Evolutionary conservation across 345 rosid genomes (phyloP), one percentile per base, ranked within the genome.

Genomic region (Cardamine occulta): DNA sequence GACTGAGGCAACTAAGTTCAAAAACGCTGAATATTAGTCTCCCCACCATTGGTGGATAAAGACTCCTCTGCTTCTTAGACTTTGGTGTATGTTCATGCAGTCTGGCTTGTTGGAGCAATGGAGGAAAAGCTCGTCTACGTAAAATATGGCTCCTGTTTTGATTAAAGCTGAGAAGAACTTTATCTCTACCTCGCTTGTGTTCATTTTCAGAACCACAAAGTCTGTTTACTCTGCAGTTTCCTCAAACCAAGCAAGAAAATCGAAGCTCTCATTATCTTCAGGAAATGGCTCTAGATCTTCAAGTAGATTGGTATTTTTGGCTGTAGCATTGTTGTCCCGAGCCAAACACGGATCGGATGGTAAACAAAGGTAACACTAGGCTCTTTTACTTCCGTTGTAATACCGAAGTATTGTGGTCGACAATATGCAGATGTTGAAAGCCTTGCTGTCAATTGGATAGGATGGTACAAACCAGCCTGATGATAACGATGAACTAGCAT

Each of bases 21-120:
- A 21, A 49, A 19, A 39, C 8, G 32, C 13, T 4, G 15, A 31
- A 29, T 73, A 53, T 65, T 67, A 88, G 34, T 79, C 73, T 32
- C 75, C 85, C 89, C 89, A 87, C 93, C 95, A 87, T 9, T 88
- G 95, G 65, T 88, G 95, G 26, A 84, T 91, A 80, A 75, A 93
- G 68, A 87, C 80, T 35, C 93, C 95, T 35, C 68, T 74, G 80
- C 72, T 82, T 80, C 96, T 82, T 52, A 93, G 89, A 73, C 81
- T 80, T 75, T 79, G 80, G 71, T 84, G 63, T 66, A 87, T 77
- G 26, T 84, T 83, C 65, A 78, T 42, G 74, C 96, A 90, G 21
- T 75, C 84, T 45, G 58, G 66, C n/a, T 52, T 63, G 35, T 79
- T 82, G 0, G 82, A 63, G 80, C 94, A 93, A 26, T 70, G 85